Evolutionary conservation across 345 rosid species (phyloP), one percentile per base, ranked within the genome.

Genomic region (Rhizophora apiculata): DNA sequence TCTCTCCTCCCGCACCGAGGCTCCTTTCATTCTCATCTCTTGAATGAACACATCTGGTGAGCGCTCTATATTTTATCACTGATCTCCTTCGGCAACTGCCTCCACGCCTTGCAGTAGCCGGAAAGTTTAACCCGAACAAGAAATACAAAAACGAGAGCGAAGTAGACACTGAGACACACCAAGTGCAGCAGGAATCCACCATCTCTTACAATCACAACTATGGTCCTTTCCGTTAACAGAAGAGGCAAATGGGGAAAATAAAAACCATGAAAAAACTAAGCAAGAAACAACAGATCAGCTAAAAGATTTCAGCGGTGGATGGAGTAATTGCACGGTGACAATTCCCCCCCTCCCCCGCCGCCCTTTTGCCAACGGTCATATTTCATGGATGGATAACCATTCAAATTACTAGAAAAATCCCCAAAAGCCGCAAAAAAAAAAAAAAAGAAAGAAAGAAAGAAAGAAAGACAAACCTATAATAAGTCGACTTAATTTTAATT

Each of bases 21-120:
- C 75, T 13, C 99, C 99, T 83, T 95, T 90, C 99, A 86, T 92
- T 71, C 98, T 82, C 86, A 96, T 75, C 71, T 90, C 99, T 72
- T 83, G 87, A 39, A 95, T 84, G 86, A 39, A 95, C 79, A 70
- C 96, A 87, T 62, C 96, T 72, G 0, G 82, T 80, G 15, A 95
- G 82, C 4, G 96, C 85, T 51, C 99, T 77, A 60, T 34, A 34
- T 34, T 6, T 80, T 84, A 57, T 87, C 96, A 6, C 63, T 82
- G 79, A 74, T 89, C 82, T 87, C 93, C 74, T 88, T 88, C 68
- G 82, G 87, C 83, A 92, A 75, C 73, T 87, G 88, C 81, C 82
- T 77, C 71, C 72, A 73, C 24, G 24, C 24, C 29, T 87, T 92
- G 93, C 94, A 87, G 83, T 74, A 87, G 78, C 88, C 63, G 77